Base-by-base conservation (phyloP, 1,139 yeast species). In the Scheffersomyces parashehatae region DNA sequence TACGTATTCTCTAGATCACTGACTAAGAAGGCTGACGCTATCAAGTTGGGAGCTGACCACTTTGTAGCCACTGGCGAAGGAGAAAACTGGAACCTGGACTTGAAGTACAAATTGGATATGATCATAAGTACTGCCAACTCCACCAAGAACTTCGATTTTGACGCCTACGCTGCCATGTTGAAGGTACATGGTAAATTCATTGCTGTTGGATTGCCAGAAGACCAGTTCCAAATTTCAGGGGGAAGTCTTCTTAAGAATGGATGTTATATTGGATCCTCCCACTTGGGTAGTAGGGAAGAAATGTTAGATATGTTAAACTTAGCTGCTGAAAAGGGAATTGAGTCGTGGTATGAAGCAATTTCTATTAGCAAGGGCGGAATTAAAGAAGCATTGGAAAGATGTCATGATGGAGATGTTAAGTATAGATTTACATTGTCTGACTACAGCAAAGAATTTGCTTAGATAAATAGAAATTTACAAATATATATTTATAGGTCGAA, bases 381-480 rank as follows among this genome's bases (percentile, higher is more conserved):
- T 39, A 67, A 70, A 37, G 69, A 73, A 54, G 85, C 81, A 7
- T 68, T 79, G 51, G 72, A 73, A 34, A 74, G 78, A 57, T 68
- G 78, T 49, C 73, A 73, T 42, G 52, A 65, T 24, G 82, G 82
- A 54, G 83, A 82, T 48, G 85, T 81, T 43, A 76, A 77, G 53
- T 85, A 82, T 62, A 79, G 89, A 68, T 77, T 81, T 56, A 83
- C 83, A 8, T 67, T 84, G 55, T 76, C 79, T 41, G 82, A 77
- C 24, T 78, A 69, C 58, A 80, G 80, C 48, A 70, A 79, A 58
- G 71, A 67, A 3, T 71, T 71, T 36, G 49, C 31, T 24, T 31
- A 31, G 35, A 14, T 20, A 20, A 20, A 20, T 20, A 20, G 26
- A 6, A 5, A 20, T 8, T 20, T 5, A 5, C 26, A 6, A 20